These are phyloP conservation scores for Leishmania amazonensis DNA, from an alignment of 208 protist genomes.

Conservation along the genomic window DNA sequence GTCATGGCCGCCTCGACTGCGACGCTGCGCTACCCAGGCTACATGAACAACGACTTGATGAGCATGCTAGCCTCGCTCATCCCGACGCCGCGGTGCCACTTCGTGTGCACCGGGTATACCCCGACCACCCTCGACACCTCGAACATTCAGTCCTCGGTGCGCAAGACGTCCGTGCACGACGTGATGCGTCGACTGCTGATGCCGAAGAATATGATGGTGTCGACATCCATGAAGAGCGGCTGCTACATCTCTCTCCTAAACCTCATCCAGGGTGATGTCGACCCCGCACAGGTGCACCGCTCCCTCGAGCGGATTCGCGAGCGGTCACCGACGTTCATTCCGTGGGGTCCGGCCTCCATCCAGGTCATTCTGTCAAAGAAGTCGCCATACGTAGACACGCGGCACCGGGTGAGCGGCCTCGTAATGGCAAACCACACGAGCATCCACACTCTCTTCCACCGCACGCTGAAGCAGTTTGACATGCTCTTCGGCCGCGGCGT, in stretches of 20 bases:
- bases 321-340: conserved; percentile 98
- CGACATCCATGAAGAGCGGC: conserved; percentile 91
- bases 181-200: conserved; percentile 99
- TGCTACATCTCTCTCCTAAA: conserved; percentile 99
- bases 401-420: conserved; percentile 98
- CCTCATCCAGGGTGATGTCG: conserved; percentile 99
- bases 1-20: conserved; percentile 99
- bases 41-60: conserved; percentile 98
- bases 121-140: conserved; percentile 94
- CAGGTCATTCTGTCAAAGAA: conserved; percentile 96
- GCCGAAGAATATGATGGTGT: conserved; percentile 99
- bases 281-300: conserved; percentile 98
- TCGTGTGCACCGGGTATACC: conserved; percentile 99
- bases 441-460: conserved; percentile 95
- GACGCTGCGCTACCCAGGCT: conserved; percentile 99
- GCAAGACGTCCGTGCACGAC: conserved; percentile 99
- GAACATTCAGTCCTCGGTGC: conserved; percentile 90
- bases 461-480: conserved; percentile 94
- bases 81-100: conserved; percentile 99
- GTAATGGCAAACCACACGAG: conserved; percentile 99
- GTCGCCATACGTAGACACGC: conserved; percentile 97
- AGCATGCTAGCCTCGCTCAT: conserved; percentile 98
- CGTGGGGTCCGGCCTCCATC: conserved; percentile 97
- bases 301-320: conserved; percentile 98
- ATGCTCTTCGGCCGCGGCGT: conserved; percentile 92